Evolutionary conservation across 305 asterid genomes (phyloP), one percentile per base, ranked within the genome.

Genomic region (Rubia peregrina): DNA sequence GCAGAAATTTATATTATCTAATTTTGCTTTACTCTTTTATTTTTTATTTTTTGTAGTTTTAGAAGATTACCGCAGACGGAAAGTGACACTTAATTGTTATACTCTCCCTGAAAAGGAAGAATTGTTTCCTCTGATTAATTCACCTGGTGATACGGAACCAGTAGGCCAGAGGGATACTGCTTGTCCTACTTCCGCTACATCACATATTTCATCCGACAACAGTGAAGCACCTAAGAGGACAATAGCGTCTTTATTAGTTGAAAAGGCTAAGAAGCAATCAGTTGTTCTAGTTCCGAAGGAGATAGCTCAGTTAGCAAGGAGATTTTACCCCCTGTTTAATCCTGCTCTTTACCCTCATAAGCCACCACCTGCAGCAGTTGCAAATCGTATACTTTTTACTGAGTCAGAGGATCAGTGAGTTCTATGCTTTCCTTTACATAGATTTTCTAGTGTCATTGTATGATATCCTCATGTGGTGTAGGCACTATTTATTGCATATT

Each of bases 351-450:
- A 87, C 82, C 99, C 99, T 68, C 92, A 84, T 79, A 86, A 88
- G 84, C 95, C 98, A 79, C 98, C 99, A 49, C 92, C 89, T 51
- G 83, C 90, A 43, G 26, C 95, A 73, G 82, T 87, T 80, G 92
- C 87, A 67, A 91, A 81, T 64, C 91, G 99, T 69, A 88, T 94
- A 77, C 98, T 91, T 76, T 94, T 94, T 84, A 94, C 98, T 51
- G 96, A 94, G 73, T 81, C 96, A 9, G 99, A 94, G 86, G 99
- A 94, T 84, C 93, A 84, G 99, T 94, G 87, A 89, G 99, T 94
- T 85, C 79, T 79, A 69, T 82, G 77, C 83, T 74, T 85, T 75
- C 82, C 72, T 79, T 76, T 74, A 78, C 76, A 72, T 78, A 73
- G 36, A 30, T 62, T 60, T 24, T 26, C 41, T 9, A 16, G 41